Evolutionary conservation across 768 basidiomycete genomes (phyloP), one percentile per base, ranked within the genome.

Genomic region (Rhodotorula kratochvilovae): DNA sequence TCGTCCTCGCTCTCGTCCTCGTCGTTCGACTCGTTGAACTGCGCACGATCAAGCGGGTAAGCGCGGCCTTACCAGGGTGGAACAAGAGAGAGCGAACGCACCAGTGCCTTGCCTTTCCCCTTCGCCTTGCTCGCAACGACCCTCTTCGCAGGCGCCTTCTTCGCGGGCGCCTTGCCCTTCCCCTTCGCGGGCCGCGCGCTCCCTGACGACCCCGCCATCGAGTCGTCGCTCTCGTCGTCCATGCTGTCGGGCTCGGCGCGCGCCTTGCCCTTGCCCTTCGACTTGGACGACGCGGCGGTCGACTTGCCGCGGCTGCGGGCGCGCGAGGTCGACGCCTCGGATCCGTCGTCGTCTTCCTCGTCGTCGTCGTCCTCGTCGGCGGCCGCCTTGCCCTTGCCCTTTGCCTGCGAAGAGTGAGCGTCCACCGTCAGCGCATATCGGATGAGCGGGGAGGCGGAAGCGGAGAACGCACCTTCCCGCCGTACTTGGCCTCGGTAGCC

Each of bases 401-500:
- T 68, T 31, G 12, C 29, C 43, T 42, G 45, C 29, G 61, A 57
- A 23, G 43, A 60, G n/a, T n/a, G n/a, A n/a, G n/a, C n/a, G n/a
- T n/a, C n/a, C 29, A 4, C 10, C 12, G 5, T 7, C 29, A 27
- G 10, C 43, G 11, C 42, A 16, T 2, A 25, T 39, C 4, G 21
- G 31, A 33, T 39, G n/a, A 54, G 36, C 10, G 11, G 29, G 39
- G 35, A 3, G 53, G n/a, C 16, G 25, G 15, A 43, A 42, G 29
- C 21, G 27, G 46, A 48, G 45, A 36, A 59, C 68, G 53, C 33
- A 67, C 72, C 61, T 71, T 66, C 8, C 60, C 50, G 1, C 72
- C 68, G 48, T 70, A 76, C 77, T 75, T 68, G 71, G 59, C 67
- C 43, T 68, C 71, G 15, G 71, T 55, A 50, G 77, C 71, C 57